Evolutionary conservation across 1,284 basidiomycete species (phyloP).

Genomic region (Puccinia brachypodii): DNA sequence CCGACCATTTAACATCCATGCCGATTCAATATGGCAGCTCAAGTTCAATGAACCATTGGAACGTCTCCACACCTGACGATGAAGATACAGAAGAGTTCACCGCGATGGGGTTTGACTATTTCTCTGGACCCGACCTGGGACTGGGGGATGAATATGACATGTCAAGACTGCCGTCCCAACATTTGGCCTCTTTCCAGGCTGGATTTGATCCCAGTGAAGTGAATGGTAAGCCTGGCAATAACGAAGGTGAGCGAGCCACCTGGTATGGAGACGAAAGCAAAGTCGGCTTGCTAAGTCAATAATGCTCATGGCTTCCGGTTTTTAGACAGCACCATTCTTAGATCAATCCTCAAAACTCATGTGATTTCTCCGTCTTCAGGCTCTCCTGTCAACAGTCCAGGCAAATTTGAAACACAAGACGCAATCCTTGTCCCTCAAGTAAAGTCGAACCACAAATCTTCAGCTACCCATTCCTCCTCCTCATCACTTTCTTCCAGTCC

Average conservation of each 20-base stretch:
- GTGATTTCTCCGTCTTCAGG: background rate
- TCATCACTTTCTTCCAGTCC: conserved; percentile 43
- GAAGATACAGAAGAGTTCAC: conserved; percentile 48
- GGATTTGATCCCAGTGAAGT: conserved; percentile 31
- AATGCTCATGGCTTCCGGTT: conserved; percentile 38
- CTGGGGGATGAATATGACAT: conserved; percentile 42
- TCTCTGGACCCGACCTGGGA: conserved; percentile 40
- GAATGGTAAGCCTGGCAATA: conserved; percentile 4
- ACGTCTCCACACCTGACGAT: conserved; percentile 23
- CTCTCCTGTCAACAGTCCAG: background rate
- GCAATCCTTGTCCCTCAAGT: conserved; percentile 47
- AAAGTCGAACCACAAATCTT: conserved; percentile 22
- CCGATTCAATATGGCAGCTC: conserved; percentile 26
- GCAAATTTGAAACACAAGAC: conserved; percentile 25
- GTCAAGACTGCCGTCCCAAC: conserved; percentile 34
- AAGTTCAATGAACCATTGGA: conserved; percentile 30
- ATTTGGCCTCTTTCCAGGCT: conserved; percentile 15
- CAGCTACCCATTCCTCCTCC: conserved; percentile 22
- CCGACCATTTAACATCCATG: background rate
- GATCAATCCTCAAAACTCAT: conserved; percentile 33
- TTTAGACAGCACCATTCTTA: conserved; percentile 22
- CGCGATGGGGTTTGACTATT: conserved; percentile 49
- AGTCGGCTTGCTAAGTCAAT: conserved; percentile 22
- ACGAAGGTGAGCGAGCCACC: conserved; percentile 46
- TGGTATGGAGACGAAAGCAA: conserved; percentile 29